Conservation (phyloP, 2,329 filamentous ascomycete genomes). For the Fusarium coffeatum region DNA sequence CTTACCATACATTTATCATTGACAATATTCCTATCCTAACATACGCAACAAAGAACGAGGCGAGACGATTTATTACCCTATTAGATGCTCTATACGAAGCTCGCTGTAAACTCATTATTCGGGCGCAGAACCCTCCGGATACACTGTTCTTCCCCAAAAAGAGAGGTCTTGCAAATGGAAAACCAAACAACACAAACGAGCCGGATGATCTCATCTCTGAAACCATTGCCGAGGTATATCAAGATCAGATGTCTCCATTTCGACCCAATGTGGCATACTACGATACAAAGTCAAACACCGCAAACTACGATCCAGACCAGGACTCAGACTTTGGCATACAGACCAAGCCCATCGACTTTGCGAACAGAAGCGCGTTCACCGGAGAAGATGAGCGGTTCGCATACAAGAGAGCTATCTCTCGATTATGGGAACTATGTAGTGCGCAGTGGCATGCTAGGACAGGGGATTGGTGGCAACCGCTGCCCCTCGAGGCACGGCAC, state of each 20-base stretch:
- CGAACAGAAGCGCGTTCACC: slow-evolving; percentile 74
- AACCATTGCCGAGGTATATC: slow-evolving; percentile 74
- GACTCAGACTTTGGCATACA: slow-evolving; percentile 66
- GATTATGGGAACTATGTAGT: slow-evolving; percentile 87
- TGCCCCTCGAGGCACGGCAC: slow-evolving; percentile 71
- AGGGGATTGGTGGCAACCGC: slow-evolving; percentile 77
- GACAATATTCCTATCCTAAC: slow-evolving; percentile 76
- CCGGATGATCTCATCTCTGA: slow-evolving; percentile 56
- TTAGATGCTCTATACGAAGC: slow-evolving; percentile 85
- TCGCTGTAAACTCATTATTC: slow-evolving; percentile 79
- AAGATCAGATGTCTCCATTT: slow-evolving; percentile 81
- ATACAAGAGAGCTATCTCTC: slow-evolving; percentile 78
- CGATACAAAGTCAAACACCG: slow-evolving; percentile 57
- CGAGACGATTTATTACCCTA: slow-evolving; percentile 81
- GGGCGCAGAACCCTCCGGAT: slow-evolving; percentile 75
- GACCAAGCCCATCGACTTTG: slow-evolving; percentile 69
- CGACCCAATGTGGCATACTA: slow-evolving; percentile 81
- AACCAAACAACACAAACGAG: slow-evolving; percentile 28
- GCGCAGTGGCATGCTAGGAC: slow-evolving; percentile 75
- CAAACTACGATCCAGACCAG: slow-evolving; percentile 66
- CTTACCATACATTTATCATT: slow-evolving; percentile 81
- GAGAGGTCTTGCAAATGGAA: slow-evolving; percentile 36
- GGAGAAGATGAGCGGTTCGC: slow-evolving; percentile 86
- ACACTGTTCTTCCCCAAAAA: slow-evolving; percentile 80
- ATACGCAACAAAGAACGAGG: slow-evolving; percentile 80